Conservation (phyloP, 805 yeast species). For the Yarrowia bubula region DNA sequence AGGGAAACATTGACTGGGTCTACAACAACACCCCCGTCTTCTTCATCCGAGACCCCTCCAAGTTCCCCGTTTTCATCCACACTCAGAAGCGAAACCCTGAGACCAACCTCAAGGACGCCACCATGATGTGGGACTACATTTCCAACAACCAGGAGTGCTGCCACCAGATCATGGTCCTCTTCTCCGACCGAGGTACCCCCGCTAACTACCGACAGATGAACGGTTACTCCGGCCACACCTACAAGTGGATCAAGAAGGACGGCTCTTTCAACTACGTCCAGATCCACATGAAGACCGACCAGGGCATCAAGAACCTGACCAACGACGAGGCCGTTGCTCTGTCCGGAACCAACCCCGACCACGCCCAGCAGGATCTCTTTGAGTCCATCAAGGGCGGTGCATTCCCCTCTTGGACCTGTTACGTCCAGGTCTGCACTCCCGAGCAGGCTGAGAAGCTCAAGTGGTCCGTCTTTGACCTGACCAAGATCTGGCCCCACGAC, state of each 20-base stretch:
- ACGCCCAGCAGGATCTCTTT: constrained; percentile 46
- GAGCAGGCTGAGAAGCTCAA: constrained; percentile 53
- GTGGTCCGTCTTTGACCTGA: constrained; percentile 52
- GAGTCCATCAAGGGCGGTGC: constrained; percentile 50
- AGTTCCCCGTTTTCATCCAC: constrained; percentile 65
- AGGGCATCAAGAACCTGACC: constrained; percentile 48
- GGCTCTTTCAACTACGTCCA: constrained; percentile 56
- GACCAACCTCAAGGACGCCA: constrained; percentile 56
- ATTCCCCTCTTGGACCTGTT: constrained; percentile 51
- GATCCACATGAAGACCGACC: constrained; percentile 52
- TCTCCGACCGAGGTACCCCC: constrained; percentile 63
- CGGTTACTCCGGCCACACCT: constrained; percentile 66
- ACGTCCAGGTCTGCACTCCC: constrained; percentile 59
- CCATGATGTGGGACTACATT: constrained; percentile 58
- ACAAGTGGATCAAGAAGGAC: constrained; percentile 53
- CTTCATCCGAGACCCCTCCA: constrained; percentile 61
- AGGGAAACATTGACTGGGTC: constrained; percentile 70
- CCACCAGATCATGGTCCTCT: constrained; percentile 57
- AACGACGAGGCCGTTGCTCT: constrained; percentile 49
- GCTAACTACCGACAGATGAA: constrained; percentile 54
- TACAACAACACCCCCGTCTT: constrained; percentile 70
- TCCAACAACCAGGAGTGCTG: constrained; percentile 54
- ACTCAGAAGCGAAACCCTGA: constrained; percentile 69
- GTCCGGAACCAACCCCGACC: constrained; percentile 53
- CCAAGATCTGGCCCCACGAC: constrained; percentile 58